Conservation (phyloP, 2,329 filamentous ascomycete species). For the Aspergillus versicolor region DNA sequence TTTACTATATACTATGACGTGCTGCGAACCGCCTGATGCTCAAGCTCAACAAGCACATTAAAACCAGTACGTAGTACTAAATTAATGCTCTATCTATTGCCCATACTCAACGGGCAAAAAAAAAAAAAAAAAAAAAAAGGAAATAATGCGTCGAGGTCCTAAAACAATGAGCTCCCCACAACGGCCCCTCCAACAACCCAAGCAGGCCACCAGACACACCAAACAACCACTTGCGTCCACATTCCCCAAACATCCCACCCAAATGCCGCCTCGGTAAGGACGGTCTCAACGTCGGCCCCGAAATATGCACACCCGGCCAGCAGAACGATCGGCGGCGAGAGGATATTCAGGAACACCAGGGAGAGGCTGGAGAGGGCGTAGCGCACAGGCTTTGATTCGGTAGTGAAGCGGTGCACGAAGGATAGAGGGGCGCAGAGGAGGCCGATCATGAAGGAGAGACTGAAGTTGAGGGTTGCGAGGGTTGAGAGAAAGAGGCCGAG, state of each 20-base stretch:
- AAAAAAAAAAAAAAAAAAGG: background rate
- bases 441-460: constrained; percentile 80
- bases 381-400: constrained; percentile 21
- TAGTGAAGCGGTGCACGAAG: constrained; percentile 54
- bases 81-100: background rate
- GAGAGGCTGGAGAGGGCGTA: constrained; percentile 37
- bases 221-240: constrained; percentile 86
- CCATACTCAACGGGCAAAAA: background rate
- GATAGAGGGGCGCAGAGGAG: constrained; percentile 74
- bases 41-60: background rate
- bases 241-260: constrained; percentile 88
- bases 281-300: constrained; percentile 52
- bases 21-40: background rate
- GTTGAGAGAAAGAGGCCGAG: constrained; percentile 89
- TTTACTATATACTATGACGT: background rate
- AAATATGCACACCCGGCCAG: constrained; percentile 51
- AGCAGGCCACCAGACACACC: constrained; percentile 93
- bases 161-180: constrained; percentile 36
- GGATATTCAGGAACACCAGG: constrained; percentile 54
- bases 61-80: background rate
- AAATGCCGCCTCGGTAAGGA: constrained; percentile 73
- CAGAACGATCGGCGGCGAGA: constrained; percentile 61
- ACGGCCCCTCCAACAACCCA: constrained; percentile 65
- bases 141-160: background rate
- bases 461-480: constrained; percentile 94